phyloP scores from a whole-genome alignment of 805 yeast genomes.

The Candida yuanshanica region DNA sequence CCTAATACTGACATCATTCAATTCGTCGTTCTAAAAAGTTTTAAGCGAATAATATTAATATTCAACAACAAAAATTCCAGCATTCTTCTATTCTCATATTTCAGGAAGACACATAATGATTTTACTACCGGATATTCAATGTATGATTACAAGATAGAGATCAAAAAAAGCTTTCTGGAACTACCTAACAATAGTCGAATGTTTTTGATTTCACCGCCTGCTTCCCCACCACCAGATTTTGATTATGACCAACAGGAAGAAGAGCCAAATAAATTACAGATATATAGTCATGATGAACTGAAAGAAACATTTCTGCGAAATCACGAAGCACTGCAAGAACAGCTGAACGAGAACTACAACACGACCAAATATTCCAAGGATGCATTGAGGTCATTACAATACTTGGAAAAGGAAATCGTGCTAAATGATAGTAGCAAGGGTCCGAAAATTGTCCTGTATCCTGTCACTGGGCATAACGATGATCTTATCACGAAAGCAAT shows the following conservation, averaged over 20 bases:
- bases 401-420: conserved; percentile 18
- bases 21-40: conserved; percentile 23
- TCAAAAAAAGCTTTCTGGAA: conserved; percentile 21
- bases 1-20: conserved; percentile 18
- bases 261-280: conserved; percentile 27
- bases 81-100: conserved; percentile 2
- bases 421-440: conserved; percentile 16
- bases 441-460: conserved; percentile 23
- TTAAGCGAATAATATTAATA: conserved; percentile 22
- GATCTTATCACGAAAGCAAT: conserved; percentile 21
- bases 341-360: conserved; percentile 9
- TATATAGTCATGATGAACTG: conserved; percentile 22
- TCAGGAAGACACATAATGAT: conserved; percentile 1
- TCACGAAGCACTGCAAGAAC: conserved; percentile 15
- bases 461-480: conserved; percentile 21
- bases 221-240: conserved; percentile 38
- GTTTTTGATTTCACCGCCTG: conserved; percentile 38
- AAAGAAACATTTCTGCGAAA: conserved; percentile 17
- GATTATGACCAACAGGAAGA: conserved; percentile 33
- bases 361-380: conserved; percentile 6
- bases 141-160: conserved; percentile 9
- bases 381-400: conserved; percentile 5
- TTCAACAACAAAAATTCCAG: conserved; percentile 15
- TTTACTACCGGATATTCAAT: conserved; percentile 17
- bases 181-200: conserved; percentile 29